phyloP scores from a whole-genome alignment of 805 yeast species.

The Nakazawaea laoshanensis region DNA sequence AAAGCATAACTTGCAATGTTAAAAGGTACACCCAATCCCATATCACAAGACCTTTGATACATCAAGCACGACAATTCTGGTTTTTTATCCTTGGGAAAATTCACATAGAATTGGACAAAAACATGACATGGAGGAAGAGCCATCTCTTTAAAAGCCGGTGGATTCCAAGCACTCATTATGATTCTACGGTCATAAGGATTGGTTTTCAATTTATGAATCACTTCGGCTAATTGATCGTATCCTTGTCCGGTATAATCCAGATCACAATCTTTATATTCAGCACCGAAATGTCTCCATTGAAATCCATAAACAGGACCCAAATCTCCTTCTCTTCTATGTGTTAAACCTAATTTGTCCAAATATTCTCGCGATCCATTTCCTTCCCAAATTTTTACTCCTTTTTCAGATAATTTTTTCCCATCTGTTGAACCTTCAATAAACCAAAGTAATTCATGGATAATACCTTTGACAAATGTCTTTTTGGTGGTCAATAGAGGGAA shows the following conservation, averaged over 20 bases:
- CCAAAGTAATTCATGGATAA: slow-evolving; percentile 88
- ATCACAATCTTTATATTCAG: slow-evolving; percentile 80
- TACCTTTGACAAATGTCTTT: slow-evolving; percentile 82
- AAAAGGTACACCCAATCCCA: slow-evolving; percentile 99
- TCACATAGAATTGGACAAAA: slow-evolving; percentile 90
- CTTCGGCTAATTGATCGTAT: slow-evolving; percentile 77
- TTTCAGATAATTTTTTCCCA: slow-evolving; percentile 65
- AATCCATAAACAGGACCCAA: slow-evolving; percentile 98
- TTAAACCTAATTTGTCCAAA: slow-evolving; percentile 75
- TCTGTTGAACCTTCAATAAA: slow-evolving; percentile 86
- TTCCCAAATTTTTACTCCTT: slow-evolving; percentile 97
- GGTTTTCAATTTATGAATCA: slow-evolving; percentile 70
- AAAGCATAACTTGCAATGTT: slow-evolving; percentile 95
- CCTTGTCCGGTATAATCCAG: slow-evolving; percentile 85
- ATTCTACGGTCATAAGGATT: slow-evolving; percentile 94
- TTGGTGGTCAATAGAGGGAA: slow-evolving; percentile 93
- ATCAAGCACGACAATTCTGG: slow-evolving; percentile 80
- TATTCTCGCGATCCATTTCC: slow-evolving; percentile 95
- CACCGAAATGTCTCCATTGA: slow-evolving; percentile 99
- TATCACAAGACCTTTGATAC: slow-evolving; percentile 97
- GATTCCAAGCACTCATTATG: slow-evolving; percentile 97
- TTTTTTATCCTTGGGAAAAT: slow-evolving; percentile 52
- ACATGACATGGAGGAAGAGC: slow-evolving; percentile 99
- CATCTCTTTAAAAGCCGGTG: slow-evolving; percentile 89
- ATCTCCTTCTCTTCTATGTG: slow-evolving; percentile 82